Evolutionary conservation across 257 asterid species (phyloP), one percentile per base, ranked within the genome.

Genomic region (Solanum etuberosum): DNA sequence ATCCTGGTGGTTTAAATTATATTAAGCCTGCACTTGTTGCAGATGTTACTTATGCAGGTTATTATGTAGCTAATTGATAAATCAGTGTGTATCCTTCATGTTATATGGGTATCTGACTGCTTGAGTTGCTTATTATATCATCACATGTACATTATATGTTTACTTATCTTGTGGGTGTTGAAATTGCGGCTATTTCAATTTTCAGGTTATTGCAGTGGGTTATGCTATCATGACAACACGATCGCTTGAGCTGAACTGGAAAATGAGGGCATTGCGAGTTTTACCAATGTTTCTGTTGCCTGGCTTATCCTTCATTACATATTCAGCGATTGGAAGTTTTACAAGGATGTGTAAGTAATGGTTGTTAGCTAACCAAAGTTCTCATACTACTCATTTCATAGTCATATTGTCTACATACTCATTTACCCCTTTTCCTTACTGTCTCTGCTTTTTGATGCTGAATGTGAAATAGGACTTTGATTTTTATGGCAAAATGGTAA

Each of bases 231-330:
- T 94, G 94, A 97, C 97, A 86, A 95, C 98, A 48, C 93, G 98
- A 91, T 89, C 96, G 21, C 84, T 91, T 86, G 89, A 93, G 87
- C 88, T 95, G 94, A 88, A 95, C 88, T 97, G 99, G 99, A 94
- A 94, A 90, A 92, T 93, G 93, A 94, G 98, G 92, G 98, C 99
- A 86, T 72, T 92, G 91, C 92, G 95, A 21, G 97, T 97, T 85
- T 91, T 93, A 88, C 99, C 99, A 34, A 94, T 97, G 96, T 95
- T 97, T 91, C 90, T 96, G 89, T 90, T 97, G 83, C 99, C 99
- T 85, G 92, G 88, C 34, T 83, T 94, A 84, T 92, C 91, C 86
- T 92, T 91, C 91, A 43, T 93, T 87, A 89, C 90, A 40, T 92
- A 93, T 86, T 93, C 97, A 29, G 89, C 89, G 4, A 84, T 94